Conservation (phyloP, 129 eudicot genomes). For the Artemisia argyi region DNA sequence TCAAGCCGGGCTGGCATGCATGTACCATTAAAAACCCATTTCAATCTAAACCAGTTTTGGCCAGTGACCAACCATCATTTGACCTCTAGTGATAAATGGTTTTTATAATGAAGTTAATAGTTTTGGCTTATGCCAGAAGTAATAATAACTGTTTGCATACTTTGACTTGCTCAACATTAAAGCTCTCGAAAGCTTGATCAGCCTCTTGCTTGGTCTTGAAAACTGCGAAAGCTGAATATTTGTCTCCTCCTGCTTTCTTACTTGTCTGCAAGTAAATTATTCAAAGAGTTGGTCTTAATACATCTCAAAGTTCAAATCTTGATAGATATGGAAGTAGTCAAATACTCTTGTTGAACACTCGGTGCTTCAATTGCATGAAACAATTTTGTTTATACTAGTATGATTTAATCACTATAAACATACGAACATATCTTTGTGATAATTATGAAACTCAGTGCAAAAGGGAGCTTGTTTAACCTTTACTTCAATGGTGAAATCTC, state of each 20-base stretch:
- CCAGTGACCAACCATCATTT: too few relatives aligned
- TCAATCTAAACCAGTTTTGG: too few relatives aligned
- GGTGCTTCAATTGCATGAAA: background rate
- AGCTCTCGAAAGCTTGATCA: conserved; percentile 49
- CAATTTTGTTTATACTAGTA: background rate
- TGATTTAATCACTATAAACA: background rate
- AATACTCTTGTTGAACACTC: too few relatives aligned
- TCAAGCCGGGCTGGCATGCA: too few relatives aligned
- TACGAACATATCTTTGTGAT: background rate
- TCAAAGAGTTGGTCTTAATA: too few relatives aligned
- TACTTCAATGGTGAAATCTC: conserved; percentile 68
- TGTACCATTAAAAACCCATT: too few relatives aligned
- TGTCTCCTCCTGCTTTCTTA: conserved; percentile 51
- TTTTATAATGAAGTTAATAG: background rate
- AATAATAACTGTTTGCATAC: conserved; percentile 32
- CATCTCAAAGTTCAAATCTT: too few relatives aligned
- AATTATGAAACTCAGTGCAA: background rate
- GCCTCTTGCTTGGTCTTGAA: conserved; percentile 64
- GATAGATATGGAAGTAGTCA: too few relatives aligned
- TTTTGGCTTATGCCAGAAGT: background rate
- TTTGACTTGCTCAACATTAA: conserved; percentile 49
- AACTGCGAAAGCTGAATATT: conserved; percentile 60
- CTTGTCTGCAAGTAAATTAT: conserved; percentile 36
- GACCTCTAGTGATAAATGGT: background rate
- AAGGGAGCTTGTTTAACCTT: conserved; percentile 46